These are phyloP conservation scores for Fusarium nisikadoi DNA, from an alignment of 2,329 filamentous ascomycete genomes.

Conservation along the genomic window DNA sequence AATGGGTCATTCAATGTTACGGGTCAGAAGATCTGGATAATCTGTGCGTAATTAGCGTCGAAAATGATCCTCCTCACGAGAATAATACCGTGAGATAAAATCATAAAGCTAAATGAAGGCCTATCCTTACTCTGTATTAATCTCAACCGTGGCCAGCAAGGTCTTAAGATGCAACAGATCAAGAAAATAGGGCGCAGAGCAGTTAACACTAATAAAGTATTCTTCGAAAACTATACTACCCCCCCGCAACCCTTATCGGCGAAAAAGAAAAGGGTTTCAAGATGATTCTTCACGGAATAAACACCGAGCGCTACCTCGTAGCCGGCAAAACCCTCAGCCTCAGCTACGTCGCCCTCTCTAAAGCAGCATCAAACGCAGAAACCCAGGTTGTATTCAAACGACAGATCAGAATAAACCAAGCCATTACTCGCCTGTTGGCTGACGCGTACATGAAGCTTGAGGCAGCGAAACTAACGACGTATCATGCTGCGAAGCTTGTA, in stretches of 20 bases:
- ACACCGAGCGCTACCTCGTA: constrained; percentile 78
- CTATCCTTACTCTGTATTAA: constrained; percentile 85
- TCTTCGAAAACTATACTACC: constrained; percentile 81
- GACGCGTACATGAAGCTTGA: constrained; percentile 74
- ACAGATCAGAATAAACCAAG: constrained; percentile 74
- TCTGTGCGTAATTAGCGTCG: constrained; percentile 81
- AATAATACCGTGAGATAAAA: constrained; percentile 75
- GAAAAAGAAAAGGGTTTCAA: constrained; percentile 81
- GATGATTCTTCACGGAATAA: constrained; percentile 83
- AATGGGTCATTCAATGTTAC: constrained; percentile 73
- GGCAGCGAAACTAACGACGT: constrained; percentile 71
- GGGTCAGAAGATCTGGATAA: constrained; percentile 92
- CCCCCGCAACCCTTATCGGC: constrained; percentile 73
- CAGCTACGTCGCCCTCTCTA: constrained; percentile 76
- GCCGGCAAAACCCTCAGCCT: constrained; percentile 84
- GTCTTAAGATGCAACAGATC: constrained; percentile 75
- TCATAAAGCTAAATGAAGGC: constrained; percentile 76
- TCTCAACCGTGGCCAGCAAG: constrained; percentile 68
- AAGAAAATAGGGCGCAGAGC: constrained; percentile 88
- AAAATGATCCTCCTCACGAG: constrained; percentile 87
- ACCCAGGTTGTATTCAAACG: constrained; percentile 74
- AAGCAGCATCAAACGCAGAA: constrained; percentile 72
- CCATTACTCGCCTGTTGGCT: constrained; percentile 72
- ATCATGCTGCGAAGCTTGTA: constrained; percentile 74
- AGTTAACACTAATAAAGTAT: constrained; percentile 87